Evolutionary conservation across 148 eudicot genomes (phyloP), one percentile per base, ranked within the genome.

Genomic region (Chenopodium berlandieri): DNA sequence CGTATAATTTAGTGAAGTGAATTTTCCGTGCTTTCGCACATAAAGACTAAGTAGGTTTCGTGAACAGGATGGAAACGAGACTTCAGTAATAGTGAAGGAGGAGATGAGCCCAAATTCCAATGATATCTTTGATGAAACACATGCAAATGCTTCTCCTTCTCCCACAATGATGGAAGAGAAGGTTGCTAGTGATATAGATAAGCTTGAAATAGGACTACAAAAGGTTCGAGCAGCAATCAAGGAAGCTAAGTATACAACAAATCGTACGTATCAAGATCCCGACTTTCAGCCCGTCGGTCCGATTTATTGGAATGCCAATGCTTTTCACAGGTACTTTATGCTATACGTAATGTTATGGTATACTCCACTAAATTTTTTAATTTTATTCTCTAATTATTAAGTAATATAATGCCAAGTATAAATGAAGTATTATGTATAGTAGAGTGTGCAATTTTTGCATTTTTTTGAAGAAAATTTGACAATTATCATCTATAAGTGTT

Each of bases 261-360:
- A 83, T 76, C 85, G 72, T 72, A 79, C 78, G 11, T 34, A 73
- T 77, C 91, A 91, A 63, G 93, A 89, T 77, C 84, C 88, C 0
- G 93, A 88, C 19, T 88, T 81, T 54, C 65, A 25, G n/a, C 90
- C 90, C 2, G 16, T 66, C 46, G 90, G 90, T 82, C 97, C 97
- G 9, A 90, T 90, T 85, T 92, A 91, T 72, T 80, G 91, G 92
- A 91, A 90, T 78, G 86, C 94, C 58, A 85, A 83, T 52, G 86
- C 90, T 65, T 92, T 92, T 77, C 92, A 87, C 74, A 91, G 94
- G 96, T 92, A 86, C 23, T 2, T 19, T 6, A 10, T 40, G 5
- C 44, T 40, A 40, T 40, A 40, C 44, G 44, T 40, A 40, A 40
- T 40, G 44, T 40, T 40, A 40, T 40, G 44, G 44, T 40, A 6